Base-by-base conservation (phyloP, 371 early-diverging fungal species). In the Nosema bombycis region DNA sequence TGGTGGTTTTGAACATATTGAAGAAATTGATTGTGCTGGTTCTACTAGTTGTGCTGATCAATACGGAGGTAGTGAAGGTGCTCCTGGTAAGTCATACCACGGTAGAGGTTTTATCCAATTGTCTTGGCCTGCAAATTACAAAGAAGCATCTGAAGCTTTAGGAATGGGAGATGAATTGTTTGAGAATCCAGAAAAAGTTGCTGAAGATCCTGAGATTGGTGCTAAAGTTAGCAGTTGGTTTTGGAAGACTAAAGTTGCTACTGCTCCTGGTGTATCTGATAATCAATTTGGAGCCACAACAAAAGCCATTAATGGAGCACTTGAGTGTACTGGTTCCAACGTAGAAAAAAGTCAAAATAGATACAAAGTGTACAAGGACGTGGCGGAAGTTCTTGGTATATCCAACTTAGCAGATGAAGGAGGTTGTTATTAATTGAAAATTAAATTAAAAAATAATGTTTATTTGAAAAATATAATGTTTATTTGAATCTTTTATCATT, bases 31-130 rank as follows among this genome's bases (percentile, higher is more conserved):
- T 64, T 86, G 87, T 77, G 71, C 61, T 58, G 73, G 79, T 1
- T 70, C 80, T 15, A 75, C 72, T 32, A 75, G 65, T 12, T 84
- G 85, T 70, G 77, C 79, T 32, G 82, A 78, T 21, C 77, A 86
- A 74, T 84, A 85, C 64, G 85, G 83, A 58, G 72, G 62, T 30
- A 26, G 36, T 26, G 67, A 37, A 33, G 86, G 84, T 12, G 83
- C 72, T 18, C 84, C 85, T 3, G 87, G 87, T 24, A 83, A 85
- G 69, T 70, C 78, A 26, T 87, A 85, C 55, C 78, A 81, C 69
- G 87, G 87, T 6, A 58, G 87, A 36, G 87, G 87, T 64, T 87
- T 82, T 70, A 87, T 87, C 18, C 87, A 87, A 74, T 75, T 87
- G 1, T 64, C 82, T 29, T 87, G 87, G 87, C 79, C 85, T 54